These are phyloP conservation scores for Simplicillium sp. DNA, from an alignment of 2,329 filamentous ascomycete genomes.

Conservation along the genomic window DNA sequence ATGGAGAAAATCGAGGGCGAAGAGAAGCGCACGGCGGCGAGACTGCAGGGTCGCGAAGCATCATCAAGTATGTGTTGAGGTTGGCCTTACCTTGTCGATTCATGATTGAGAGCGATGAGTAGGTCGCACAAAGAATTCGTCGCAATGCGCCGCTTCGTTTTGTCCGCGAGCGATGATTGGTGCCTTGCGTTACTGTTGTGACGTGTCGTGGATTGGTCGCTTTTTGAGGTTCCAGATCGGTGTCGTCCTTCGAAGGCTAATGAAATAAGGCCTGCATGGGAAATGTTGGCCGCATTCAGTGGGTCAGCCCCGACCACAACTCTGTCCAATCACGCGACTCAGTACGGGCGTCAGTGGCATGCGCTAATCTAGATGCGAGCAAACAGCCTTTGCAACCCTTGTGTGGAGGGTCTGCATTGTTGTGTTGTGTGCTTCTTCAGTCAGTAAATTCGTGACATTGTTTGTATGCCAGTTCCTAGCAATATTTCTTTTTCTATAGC, in stretches of 20 bases:
- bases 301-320: constrained; percentile 23
- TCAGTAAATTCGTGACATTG: too few relatives aligned
- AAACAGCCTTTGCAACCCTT: not conserved
- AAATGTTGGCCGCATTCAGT: constrained; percentile 16
- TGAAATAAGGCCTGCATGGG: constrained; percentile 3
- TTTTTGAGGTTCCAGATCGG: too few relatives aligned
- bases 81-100: constrained; percentile 49
- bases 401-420: too few relatives aligned
- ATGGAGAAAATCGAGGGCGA: too few relatives aligned
- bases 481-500: too few relatives aligned
- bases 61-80: constrained; percentile 8
- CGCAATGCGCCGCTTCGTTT: constrained; percentile 2
- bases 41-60: too few relatives aligned
- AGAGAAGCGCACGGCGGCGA: not conserved
- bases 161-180: constrained; percentile 1
- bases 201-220: not conserved
- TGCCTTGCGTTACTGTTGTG: constrained; percentile 3
- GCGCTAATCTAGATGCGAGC: not conserved
- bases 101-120: constrained; percentile 30
- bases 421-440: too few relatives aligned
- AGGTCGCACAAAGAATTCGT: not conserved
- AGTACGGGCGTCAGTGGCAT: not conserved
- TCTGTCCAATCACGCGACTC: constrained; percentile 6
- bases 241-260: too few relatives aligned
- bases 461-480: too few relatives aligned